Percentiles rank a stretch among this genome's conserved stretches.
Evolutionary conservation across 257 asterid genomes (phyloP).

Genomic region (Marsdenia floribunda): DNA sequence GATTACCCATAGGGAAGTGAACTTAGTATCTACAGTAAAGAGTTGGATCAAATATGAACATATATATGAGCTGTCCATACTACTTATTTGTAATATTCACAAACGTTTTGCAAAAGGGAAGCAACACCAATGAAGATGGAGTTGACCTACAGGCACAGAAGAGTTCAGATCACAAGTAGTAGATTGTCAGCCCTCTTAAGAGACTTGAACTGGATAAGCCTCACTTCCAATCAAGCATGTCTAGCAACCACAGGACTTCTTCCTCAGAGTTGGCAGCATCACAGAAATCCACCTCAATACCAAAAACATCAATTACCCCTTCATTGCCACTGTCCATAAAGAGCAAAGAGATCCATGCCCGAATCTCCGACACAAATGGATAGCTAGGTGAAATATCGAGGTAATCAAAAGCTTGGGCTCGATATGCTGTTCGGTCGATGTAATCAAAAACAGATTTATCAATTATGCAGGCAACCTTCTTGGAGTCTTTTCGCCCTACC

Average conservation of each 20-base stretch:
- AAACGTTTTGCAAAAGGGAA: conserved; percentile 17
- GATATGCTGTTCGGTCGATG: conserved; percentile 76
- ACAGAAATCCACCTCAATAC: conserved; percentile 89
- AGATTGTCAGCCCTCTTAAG: not conserved
- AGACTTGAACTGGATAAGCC: conserved; percentile 8
- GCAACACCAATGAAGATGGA: conserved; percentile 8
- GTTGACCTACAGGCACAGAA: conserved; percentile 3
- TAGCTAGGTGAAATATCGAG: conserved; percentile 83
- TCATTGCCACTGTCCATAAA: conserved; percentile 74
- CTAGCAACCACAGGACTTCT: conserved; percentile 86
- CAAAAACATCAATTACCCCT: conserved; percentile 73
- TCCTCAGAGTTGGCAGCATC: conserved; percentile 80
- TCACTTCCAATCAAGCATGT: conserved; percentile 98
- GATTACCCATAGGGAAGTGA: not conserved
- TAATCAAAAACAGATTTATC: conserved; percentile 77
- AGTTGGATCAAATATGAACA: not conserved
- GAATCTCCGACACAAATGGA: conserved; percentile 79
- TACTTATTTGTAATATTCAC: conserved; percentile 19
- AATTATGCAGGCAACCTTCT: conserved; percentile 71
- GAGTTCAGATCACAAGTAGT: not conserved
- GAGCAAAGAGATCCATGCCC: conserved; percentile 98
- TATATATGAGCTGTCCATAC: not conserved
- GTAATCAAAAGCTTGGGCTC: conserved; percentile 88
- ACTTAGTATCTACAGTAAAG: not conserved
- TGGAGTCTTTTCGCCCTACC: conserved; percentile 64